Evolutionary conservation across 2,329 filamentous ascomycete species (phyloP).

Genomic region (Fusarium keratoplasticum): DNA sequence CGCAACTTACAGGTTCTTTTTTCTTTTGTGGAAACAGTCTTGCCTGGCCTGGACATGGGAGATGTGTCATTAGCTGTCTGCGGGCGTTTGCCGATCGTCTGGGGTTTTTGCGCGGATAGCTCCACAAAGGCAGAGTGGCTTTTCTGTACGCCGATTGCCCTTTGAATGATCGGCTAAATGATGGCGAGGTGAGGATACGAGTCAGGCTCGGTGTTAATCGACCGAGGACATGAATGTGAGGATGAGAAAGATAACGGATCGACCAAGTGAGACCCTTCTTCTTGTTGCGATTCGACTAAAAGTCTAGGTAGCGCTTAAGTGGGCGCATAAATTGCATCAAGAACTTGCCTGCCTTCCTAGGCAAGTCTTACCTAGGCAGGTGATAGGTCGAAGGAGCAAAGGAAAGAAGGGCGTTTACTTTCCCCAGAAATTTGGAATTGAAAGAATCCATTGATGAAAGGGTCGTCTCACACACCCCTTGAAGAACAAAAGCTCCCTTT

Average conservation of each 20-base stretch:
- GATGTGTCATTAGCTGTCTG: conserved; percentile 9
- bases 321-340: background rate
- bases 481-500: background rate
- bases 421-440: background rate
- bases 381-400: background rate
- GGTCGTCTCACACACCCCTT: background rate
- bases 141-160: background rate
- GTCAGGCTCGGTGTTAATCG: conserved; percentile 13
- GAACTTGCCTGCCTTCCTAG: background rate
- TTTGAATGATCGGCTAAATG: conserved; percentile 9
- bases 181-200: conserved; percentile 12
- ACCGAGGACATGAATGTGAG: background rate
- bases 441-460: background rate
- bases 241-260: background rate
- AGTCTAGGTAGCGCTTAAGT: background rate
- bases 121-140: conserved; percentile 19
- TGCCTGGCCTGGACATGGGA: background rate
- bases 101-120: conserved; percentile 17
- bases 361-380: background rate
- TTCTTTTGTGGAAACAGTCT: conserved; percentile 22
- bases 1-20: background rate
- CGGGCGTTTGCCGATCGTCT: conserved; percentile 15
- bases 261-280: conserved; percentile 2
- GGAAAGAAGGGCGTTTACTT: conserved; percentile 1
- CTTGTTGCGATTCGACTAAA: conserved; percentile 7